Base-by-base conservation (phyloP, 192 early-diverging fungal genomes). In the Podila horticola region DNA sequence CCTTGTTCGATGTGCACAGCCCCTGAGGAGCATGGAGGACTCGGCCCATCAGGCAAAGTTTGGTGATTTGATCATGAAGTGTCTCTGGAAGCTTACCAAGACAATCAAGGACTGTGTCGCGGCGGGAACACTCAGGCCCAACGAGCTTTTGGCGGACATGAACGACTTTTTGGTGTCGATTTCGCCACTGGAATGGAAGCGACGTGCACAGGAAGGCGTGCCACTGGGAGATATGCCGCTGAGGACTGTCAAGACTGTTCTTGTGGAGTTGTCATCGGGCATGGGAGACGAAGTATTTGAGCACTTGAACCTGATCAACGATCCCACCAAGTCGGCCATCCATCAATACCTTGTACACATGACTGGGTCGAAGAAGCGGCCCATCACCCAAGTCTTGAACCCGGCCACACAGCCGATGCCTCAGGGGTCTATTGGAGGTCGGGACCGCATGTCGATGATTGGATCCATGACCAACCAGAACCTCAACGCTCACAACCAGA, bases 71-170 rank as follows among this genome's bases (percentile, higher is more conserved):
- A 91, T 94, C 20, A 96, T 98, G 94, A 97, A 96, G 82, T 99
- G 98, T 64, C 71, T 99, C 52, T 99, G 98, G 98, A 96, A 97
- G 63, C 75, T 98, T 36, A 93, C 97, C 30, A 98, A 98, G 85
- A 81, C 91, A 6, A 85, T 99, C 60, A 88, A 93, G 33, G 83
- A 91, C 34, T 91, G 95, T 30, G 67, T 97, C 4, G 71, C 90
- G 6, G 72, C 84, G 9, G 85, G 90, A 34, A 86, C 84, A 38
- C 72, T 97, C 6, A 84, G 88, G n/a, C 84, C 92, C 7, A 87
- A 90, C 63, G 82, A 88, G 31, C 79, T 99, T 6, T 69, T 99
- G 24, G 85, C 84, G 41, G 91, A 91, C 38, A 89, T 97, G 60
- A 93, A 99, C 58, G 83, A 90, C 29, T 96, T 98, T 83, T 92